Evolutionary conservation across 2,329 filamentous ascomycete genomes (phyloP), one percentile per base, ranked within the genome.

Genomic region (Trichoderma sp.): DNA sequence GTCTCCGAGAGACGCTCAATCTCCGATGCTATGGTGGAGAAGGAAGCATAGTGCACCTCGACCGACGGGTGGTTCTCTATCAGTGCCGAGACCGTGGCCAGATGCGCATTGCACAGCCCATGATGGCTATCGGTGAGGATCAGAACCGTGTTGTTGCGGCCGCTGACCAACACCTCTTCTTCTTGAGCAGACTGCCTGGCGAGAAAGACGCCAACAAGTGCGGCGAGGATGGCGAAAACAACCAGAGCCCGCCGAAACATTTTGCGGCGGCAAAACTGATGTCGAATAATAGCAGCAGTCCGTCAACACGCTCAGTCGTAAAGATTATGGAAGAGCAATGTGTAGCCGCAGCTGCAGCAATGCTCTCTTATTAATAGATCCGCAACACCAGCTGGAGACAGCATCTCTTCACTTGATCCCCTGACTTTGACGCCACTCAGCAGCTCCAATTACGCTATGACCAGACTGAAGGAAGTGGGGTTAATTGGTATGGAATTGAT

Each of bases 21-120:
- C 13, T 68, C 39, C 70, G 39, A 17, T 4, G 37, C 63, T 5
- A 72, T 57, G 5, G 65, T 65, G 4, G 72, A 50, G 56, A 79
- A 80, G 1, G 78, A 80, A 3, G 74, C 79, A 60, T 77, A 77
- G 59, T 80, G 79, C 1, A 80, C 69, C 4, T 78, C 70, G 19
- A 79, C 70, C 15, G 75, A 69, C 0, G 77, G 73, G 19, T 78
- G 70, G 2, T 74, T 71, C 19, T 79, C 77, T 1, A 80, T 58
- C 6, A 81, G 68, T 0, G 78, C 75, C 1, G 73, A 73, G n/a
- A 72, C 70, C 3, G 79, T 78, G 4, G 78, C 77, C 7, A 80
- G 68, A 60, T 77, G 77, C 17, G 78, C 78, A 54, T 81, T 81
- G 8, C 75, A 76, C 10, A 78, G 71, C 32, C 79, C 79, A 59